A percentile compares a stretch with the other conserved stretches of the same genome.
These are phyloP conservation scores for Cladophialophora chaetospira DNA, from an alignment of 2,329 filamentous ascomycete genomes.

Conservation along the genomic window DNA sequence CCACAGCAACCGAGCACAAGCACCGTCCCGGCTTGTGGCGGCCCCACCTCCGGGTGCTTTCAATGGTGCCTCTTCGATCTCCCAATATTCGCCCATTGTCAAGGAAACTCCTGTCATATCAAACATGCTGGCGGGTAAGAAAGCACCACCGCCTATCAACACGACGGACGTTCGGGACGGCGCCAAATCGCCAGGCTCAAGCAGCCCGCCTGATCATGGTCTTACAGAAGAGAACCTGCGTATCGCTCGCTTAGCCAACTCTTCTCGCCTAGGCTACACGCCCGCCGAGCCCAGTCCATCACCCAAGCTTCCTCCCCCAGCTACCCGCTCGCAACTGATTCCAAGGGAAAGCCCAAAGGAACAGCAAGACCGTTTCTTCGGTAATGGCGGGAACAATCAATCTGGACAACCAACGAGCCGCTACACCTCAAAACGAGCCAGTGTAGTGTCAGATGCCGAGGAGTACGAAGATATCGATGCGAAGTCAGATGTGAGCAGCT, in stretches of 20 bases:
- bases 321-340: conserved; percentile 30
- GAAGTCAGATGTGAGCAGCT: conserved; percentile 33
- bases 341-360: conserved; percentile 23
- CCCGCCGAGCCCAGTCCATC: conserved; percentile 26
- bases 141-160: conserved; percentile 22
- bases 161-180: conserved; percentile 16
- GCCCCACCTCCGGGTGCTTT: conserved; percentile 31
- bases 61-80: conserved; percentile 33
- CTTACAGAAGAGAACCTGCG: conserved; percentile 32
- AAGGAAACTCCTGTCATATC: conserved; percentile 24
- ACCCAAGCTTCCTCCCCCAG: conserved; percentile 30
- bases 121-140: conserved; percentile 3
- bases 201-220: conserved; percentile 13
- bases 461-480: conserved; percentile 33
- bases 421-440: conserved; percentile 12
- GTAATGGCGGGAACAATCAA: neutral
- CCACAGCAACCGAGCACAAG: conserved; percentile 25
- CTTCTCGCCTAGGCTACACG: conserved; percentile 26
- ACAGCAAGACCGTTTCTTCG: conserved; percentile 18
- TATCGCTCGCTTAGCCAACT: conserved; percentile 31
- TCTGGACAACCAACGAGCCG: neutral
- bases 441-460: conserved; percentile 28
- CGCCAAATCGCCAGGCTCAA: conserved; percentile 8
- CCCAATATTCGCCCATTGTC: conserved; percentile 34
- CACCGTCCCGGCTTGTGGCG: conserved; percentile 28